These are phyloP conservation scores for Saccharomycopsis amapae DNA, from an alignment of 805 yeast genomes.

Conservation along the genomic window DNA sequence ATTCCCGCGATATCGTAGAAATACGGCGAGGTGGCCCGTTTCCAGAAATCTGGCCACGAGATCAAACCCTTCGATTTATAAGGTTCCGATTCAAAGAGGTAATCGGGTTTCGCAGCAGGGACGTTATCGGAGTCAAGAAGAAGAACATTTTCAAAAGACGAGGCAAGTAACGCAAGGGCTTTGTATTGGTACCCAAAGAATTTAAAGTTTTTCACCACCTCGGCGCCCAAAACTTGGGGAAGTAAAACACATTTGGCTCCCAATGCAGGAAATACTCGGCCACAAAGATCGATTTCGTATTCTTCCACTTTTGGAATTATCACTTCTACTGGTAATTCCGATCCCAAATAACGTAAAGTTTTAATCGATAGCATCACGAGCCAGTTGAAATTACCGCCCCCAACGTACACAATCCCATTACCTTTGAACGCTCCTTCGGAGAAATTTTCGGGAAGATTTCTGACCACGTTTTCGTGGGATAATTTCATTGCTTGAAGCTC, in stretches of 20 bases:
- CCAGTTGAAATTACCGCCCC: slow-evolving; percentile 56
- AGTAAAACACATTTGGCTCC: slow-evolving; percentile 61
- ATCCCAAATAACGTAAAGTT: slow-evolving; percentile 42
- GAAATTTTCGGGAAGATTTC: slow-evolving; percentile 40
- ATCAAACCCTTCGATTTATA: slow-evolving; percentile 36
- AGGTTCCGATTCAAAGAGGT: slow-evolving; percentile 39
- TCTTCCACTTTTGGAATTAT: slow-evolving; percentile 58
- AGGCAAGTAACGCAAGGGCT: slow-evolving; percentile 60
- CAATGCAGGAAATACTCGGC: slow-evolving; percentile 49
- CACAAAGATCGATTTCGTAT: slow-evolving; percentile 62
- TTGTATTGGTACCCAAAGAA: slow-evolving; percentile 62
- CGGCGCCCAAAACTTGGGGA: slow-evolving; percentile 52
- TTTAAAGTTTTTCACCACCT: slow-evolving; percentile 41
- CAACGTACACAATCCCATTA: slow-evolving; percentile 57
- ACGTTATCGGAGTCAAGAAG: slow-evolving; percentile 66
- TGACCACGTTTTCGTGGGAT: slow-evolving; percentile 42
- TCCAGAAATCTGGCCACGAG: slow-evolving; percentile 70
- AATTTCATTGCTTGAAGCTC: slow-evolving; percentile 39
- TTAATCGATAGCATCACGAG: slow-evolving; percentile 44
- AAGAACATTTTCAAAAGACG: slow-evolving; percentile 68
- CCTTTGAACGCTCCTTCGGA: slow-evolving; percentile 43
- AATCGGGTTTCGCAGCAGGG: slow-evolving; percentile 48
- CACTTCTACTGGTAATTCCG: slow-evolving; percentile 61
- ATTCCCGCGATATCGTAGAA: slow-evolving; percentile 52
- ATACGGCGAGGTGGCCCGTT: slow-evolving; percentile 54